These are phyloP conservation scores for Panaeolus papilionaceus DNA, from an alignment of 768 basidiomycete species.

Conservation along the genomic window DNA sequence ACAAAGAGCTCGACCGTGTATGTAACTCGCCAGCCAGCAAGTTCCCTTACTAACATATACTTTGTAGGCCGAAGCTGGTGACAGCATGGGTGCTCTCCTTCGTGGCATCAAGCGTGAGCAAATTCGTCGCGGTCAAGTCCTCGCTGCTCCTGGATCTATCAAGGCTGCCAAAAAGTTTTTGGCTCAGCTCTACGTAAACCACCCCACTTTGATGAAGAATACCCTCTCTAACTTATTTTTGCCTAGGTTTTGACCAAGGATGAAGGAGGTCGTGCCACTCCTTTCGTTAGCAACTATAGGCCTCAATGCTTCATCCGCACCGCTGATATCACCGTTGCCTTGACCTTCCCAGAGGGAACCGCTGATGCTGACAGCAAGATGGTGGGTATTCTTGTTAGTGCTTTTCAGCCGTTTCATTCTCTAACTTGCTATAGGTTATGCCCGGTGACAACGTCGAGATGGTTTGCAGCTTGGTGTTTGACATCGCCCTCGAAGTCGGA, in stretches of 20 bases:
- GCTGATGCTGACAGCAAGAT: constrained; percentile 86
- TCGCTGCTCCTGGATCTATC: constrained; percentile 88
- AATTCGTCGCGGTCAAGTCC: constrained; percentile 90
- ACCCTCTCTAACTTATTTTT: neutral
- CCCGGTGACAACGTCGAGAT: constrained; percentile 98
- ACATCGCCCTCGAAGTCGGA: constrained; percentile 90
- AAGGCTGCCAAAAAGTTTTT: constrained; percentile 95
- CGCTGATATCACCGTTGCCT: constrained; percentile 85
- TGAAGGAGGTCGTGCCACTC: constrained; percentile 88
- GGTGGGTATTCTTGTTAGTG: constrained; percentile 43
- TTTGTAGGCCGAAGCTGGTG: constrained; percentile 89
- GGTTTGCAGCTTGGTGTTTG: constrained; percentile 80
- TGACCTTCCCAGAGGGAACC: constrained; percentile 89
- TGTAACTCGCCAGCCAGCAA: constrained; percentile 25
- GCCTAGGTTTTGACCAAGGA: constrained; percentile 83
- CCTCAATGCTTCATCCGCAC: constrained; percentile 97
- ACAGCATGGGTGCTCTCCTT: constrained; percentile 98
- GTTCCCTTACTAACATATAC: constrained; percentile 15
- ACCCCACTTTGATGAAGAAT: constrained; percentile 14
- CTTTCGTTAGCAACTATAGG: constrained; percentile 93
- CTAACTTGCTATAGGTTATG: constrained; percentile 68
- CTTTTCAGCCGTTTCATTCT: neutral
- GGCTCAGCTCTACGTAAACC: constrained; percentile 85
- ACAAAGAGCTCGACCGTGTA: constrained; percentile 97
- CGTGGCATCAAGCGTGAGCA: constrained; percentile 98